phyloP scores from a whole-genome alignment of 192 early-diverging fungal species.

The Entomortierella beljakovae region DNA sequence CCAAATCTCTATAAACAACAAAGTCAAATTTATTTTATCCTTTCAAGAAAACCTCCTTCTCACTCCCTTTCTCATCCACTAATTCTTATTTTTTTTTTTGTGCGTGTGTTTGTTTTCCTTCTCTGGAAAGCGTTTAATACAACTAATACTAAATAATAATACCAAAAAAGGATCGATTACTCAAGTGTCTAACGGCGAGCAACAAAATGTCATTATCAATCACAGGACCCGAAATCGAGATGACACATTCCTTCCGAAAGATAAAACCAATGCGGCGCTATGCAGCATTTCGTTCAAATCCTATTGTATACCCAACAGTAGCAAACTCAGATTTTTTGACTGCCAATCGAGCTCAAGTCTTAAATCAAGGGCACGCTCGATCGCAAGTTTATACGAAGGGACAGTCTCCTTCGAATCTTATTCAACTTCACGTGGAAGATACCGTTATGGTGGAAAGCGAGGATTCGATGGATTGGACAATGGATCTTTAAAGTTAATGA shows the following conservation, averaged over 20 bases:
- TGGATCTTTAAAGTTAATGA: not conserved
- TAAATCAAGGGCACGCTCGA: not conserved
- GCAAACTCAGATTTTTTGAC: not conserved
- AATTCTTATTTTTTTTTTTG: too few relatives aligned
- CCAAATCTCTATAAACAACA: too few relatives aligned
- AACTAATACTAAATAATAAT: too few relatives aligned
- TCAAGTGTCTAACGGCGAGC: too few relatives aligned
- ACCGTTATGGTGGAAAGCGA: not conserved
- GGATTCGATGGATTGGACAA: not conserved
- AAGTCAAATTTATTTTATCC: too few relatives aligned
- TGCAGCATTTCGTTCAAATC: not conserved
- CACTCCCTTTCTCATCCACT: too few relatives aligned
- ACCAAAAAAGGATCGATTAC: too few relatives aligned
- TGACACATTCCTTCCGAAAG: not conserved
- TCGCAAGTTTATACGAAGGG: not conserved
- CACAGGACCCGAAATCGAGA: not conserved
- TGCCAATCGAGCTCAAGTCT: not conserved
- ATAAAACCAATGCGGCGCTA: not conserved
- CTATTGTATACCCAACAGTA: not conserved
- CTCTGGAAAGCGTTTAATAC: too few relatives aligned
- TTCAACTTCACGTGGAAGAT: not conserved
- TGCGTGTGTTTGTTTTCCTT: too few relatives aligned
- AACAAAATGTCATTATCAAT: not conserved
- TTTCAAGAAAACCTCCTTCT: too few relatives aligned
- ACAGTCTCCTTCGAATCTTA: too few relatives aligned